These are phyloP conservation scores for Jimgerdemannia lactiflua DNA, from an alignment of 192 early-diverging fungal species.

Conservation along the genomic window DNA sequence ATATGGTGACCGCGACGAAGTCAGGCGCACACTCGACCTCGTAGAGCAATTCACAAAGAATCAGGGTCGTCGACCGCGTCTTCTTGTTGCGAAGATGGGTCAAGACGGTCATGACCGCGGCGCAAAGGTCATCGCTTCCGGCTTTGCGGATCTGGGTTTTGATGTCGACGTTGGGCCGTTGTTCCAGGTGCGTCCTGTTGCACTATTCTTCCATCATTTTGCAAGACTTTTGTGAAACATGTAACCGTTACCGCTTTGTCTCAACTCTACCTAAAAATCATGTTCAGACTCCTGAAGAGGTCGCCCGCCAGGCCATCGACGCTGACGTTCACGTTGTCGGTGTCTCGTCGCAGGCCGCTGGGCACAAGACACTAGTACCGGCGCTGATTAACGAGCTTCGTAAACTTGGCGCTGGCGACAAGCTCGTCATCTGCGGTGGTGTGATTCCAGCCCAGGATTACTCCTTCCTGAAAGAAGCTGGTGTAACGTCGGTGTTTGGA, in stretches of 20 bases:
- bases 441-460: constrained; percentile 91
- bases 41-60: constrained; percentile 65
- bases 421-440: constrained; percentile 77
- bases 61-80: constrained; percentile 83
- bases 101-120: constrained; percentile 93
- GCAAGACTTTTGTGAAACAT: neutral
- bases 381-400: constrained; percentile 73
- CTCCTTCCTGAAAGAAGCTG: constrained; percentile 74
- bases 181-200: constrained; percentile 46
- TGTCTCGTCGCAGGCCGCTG: constrained; percentile 84
- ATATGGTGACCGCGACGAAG: constrained; percentile 66
- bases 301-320: constrained; percentile 85
- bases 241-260: neutral
- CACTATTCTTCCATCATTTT: constrained; percentile 2
- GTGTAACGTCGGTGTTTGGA: constrained; percentile 81
- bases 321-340: constrained; percentile 90
- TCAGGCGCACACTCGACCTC: constrained; percentile 58
- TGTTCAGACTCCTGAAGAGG: constrained; percentile 77
- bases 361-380: constrained; percentile 86
- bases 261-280: neutral
- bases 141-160: constrained; percentile 88
- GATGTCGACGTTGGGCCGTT: constrained; percentile 90
- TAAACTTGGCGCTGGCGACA: constrained; percentile 71
- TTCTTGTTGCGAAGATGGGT: constrained; percentile 91
- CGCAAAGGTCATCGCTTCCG: constrained; percentile 91